Conservation (phyloP, 2,329 filamentous ascomycete species). For the Aureobasidium sp. region DNA sequence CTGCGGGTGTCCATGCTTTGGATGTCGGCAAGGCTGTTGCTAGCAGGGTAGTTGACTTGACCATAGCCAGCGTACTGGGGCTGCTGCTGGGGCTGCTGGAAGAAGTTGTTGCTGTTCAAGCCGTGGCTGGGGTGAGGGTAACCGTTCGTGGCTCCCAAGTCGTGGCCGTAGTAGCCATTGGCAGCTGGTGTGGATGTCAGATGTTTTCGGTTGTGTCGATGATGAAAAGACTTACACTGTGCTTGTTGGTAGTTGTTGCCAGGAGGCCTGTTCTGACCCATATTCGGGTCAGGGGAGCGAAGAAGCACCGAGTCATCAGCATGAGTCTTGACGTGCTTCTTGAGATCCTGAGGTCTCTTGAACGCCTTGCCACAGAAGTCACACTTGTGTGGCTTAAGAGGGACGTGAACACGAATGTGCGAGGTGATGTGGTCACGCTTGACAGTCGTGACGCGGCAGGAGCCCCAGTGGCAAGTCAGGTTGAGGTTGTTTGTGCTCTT, state of each 20-base stretch:
- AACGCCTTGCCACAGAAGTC: conserved; percentile 98
- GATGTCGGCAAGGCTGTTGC: conserved; percentile 29
- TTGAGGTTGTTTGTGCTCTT: conserved; percentile 99
- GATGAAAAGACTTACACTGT: conserved; percentile 20
- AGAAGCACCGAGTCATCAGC: conserved; percentile 83
- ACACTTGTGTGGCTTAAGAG: conserved; percentile 97
- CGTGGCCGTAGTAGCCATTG: conserved; percentile 27
- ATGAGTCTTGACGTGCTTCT: conserved; percentile 99
- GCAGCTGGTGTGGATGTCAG: conserved; percentile 10
- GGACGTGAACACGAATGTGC: conserved; percentile 97
- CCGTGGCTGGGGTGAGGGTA: conserved; percentile 26
- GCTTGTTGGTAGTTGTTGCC: conserved; percentile 27
- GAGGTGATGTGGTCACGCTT: conserved; percentile 99
- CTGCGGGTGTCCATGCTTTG: conserved; percentile 62
- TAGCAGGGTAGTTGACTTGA: conserved; percentile 42
- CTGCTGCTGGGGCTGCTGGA: conserved; percentile 24
- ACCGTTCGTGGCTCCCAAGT: conserved; percentile 9
- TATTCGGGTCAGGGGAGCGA: conserved; percentile 55
- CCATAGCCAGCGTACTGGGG: conserved; percentile 33
- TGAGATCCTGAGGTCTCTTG: conserved; percentile 96
- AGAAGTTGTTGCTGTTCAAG: conserved; percentile 22
- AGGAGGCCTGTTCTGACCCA: conserved; percentile 22
- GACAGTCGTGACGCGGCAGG: conserved; percentile 90
- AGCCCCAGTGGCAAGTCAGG: conserved; percentile 94
- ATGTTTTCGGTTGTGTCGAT: conserved; percentile 10